phyloP scores from a whole-genome alignment of 495 filamentous ascomycete species.

The Penicillium coprophilum region DNA sequence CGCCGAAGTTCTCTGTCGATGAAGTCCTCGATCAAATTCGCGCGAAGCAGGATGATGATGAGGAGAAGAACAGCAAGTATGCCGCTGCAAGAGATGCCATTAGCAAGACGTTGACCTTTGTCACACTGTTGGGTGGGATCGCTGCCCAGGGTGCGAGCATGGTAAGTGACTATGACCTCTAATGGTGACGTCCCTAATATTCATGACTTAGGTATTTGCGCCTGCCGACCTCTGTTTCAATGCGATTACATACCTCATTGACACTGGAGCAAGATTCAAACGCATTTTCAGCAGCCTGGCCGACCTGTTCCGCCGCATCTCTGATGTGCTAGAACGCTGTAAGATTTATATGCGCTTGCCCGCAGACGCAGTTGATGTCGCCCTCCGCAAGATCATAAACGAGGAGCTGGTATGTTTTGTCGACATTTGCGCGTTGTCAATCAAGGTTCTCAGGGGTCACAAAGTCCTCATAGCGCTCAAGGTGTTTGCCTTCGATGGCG shows the following conservation, averaged over 20 bases:
- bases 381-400: slow-evolving; percentile 29
- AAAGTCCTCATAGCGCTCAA: slow-evolving; percentile 30
- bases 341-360: slow-evolving; percentile 31
- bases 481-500: slow-evolving; percentile 26
- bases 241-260: slow-evolving; percentile 27
- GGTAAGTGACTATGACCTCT: slow-evolving; percentile 5
- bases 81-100: slow-evolving; percentile 22
- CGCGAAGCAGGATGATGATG: slow-evolving; percentile 19
- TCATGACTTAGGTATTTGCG: slow-evolving; percentile 19
- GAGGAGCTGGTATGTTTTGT: slow-evolving; percentile 31
- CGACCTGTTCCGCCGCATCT: slow-evolving; percentile 25
- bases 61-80: slow-evolving; percentile 22
- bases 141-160: slow-evolving; percentile 25
- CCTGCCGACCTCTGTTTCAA: slow-evolving; percentile 29
- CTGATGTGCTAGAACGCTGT: slow-evolving; percentile 29
- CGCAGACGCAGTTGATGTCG: slow-evolving; percentile 22
- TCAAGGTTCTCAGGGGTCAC: slow-evolving; percentile 26
- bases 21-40: slow-evolving; percentile 25
- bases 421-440: slow-evolving; percentile 28
- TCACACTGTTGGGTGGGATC: slow-evolving; percentile 22
- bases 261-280: slow-evolving; percentile 29
- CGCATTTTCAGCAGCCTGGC: slow-evolving; percentile 30
- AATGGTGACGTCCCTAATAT: neutral
- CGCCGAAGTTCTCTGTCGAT: slow-evolving; percentile 18
- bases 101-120: slow-evolving; percentile 19